Base-by-base conservation (phyloP, 306 rosid genomes). In the Sicyos baderoa region DNA sequence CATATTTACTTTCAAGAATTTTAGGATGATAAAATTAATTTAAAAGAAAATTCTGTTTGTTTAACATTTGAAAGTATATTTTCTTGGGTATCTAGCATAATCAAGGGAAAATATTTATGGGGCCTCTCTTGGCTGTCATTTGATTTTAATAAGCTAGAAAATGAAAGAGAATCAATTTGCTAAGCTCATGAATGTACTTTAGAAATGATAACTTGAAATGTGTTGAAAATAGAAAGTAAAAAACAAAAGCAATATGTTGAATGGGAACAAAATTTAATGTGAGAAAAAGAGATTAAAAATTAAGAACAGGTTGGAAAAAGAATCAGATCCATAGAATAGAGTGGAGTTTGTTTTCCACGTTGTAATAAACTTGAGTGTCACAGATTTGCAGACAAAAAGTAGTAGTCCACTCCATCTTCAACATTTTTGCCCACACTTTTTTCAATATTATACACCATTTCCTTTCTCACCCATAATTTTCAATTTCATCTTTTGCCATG, bases 381-480 rank as follows among this genome's bases (percentile, higher is more conserved):
- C 67, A 35, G 67, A 60, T 60, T 60, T 60, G 67, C 67, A 60
- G 67, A 60, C 68, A 22, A 61, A 61, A 61, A 17, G 17, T 25
- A 57, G 4, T 12, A 22, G 40, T 25, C 17, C 35, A 11, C 61
- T 22, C 40, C 18, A 57, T 3, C 42, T 25, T 29, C 32, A 19
- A 7, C 59, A 18, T 54, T 54, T 21, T 10, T 54, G 59, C 6
- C 11, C 61, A 19, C 63, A 10, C 62, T n/a, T 25, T 11, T 23
- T 55, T 55, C 7, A 21, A 22, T 55, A 55, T 21, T 42, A 9
- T 55, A 54, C 58, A 52, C 19, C 8, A 17, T 52, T n/a, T 2
- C 17, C 12, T 17, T 12, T 9, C 3, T 44, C 13, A 5, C 42
- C 42, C 42, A 35, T 35, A 35, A 45, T 45, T 11, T 45, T 13